Evolutionary conservation across 1,284 basidiomycete genomes (phyloP).

Genomic region (Leccinum pallidistipes): DNA sequence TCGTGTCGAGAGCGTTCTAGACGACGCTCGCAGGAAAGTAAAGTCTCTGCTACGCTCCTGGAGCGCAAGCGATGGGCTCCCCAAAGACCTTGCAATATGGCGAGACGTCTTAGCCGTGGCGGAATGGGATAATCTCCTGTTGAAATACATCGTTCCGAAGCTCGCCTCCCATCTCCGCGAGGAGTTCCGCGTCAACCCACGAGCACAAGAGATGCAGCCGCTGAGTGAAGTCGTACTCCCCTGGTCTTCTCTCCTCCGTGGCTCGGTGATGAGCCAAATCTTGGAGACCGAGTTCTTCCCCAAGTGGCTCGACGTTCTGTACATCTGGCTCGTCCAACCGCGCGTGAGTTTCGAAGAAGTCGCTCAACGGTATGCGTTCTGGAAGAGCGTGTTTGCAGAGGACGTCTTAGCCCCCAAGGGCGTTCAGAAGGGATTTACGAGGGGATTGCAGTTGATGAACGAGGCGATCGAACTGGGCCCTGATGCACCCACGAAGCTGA

Average conservation of each 20-base stretch:
- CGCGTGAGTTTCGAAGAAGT: constrained; percentile 87
- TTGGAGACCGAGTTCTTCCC: constrained; percentile 93
- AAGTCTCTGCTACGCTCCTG: constrained; percentile 79
- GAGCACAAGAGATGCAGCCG: constrained; percentile 84
- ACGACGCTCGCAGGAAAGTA: constrained; percentile 84
- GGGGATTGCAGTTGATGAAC: constrained; percentile 90
- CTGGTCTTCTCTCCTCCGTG: constrained; percentile 76
- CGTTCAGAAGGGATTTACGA: constrained; percentile 77
- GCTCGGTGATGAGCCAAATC: constrained; percentile 77
- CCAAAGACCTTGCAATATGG: constrained; percentile 76
- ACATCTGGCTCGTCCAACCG: constrained; percentile 88
- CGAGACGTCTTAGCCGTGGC: constrained; percentile 74
- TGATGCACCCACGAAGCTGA: constrained; percentile 65
- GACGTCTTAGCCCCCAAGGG: constrained; percentile 62
- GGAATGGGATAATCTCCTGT: constrained; percentile 91
- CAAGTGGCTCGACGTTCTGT: constrained; percentile 92
- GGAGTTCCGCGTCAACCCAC: constrained; percentile 86
- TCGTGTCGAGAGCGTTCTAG: constrained; percentile 76
- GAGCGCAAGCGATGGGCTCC: constrained; percentile 73
- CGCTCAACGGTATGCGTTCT: constrained; percentile 87
- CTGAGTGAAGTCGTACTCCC: constrained; percentile 68
- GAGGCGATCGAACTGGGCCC: constrained; percentile 83
- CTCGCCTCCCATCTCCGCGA: constrained; percentile 78
- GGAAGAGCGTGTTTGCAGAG: constrained; percentile 82
- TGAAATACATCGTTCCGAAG: constrained; percentile 91